phyloP scores from a whole-genome alignment of 2,329 filamentous ascomycete species.

The Penicillium frequentans region DNA sequence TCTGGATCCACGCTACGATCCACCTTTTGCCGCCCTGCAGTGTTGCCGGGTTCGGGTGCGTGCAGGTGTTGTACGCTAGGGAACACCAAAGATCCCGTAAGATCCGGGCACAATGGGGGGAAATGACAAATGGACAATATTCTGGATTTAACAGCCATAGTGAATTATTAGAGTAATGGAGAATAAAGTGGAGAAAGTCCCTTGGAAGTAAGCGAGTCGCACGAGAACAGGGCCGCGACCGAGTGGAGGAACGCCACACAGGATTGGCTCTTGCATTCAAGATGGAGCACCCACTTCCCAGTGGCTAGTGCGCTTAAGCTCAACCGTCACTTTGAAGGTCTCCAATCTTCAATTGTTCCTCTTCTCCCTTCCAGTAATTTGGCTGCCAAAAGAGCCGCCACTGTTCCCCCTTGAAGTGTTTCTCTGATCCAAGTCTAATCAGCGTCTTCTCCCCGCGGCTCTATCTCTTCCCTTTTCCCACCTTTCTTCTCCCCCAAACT shows the following conservation, averaged over 20 bases:
- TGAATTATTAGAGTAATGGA: background rate
- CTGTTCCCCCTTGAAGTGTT: background rate
- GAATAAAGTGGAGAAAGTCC: background rate
- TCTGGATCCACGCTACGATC: conserved; percentile 6
- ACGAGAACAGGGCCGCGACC: conserved; percentile 4
- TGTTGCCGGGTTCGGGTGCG: conserved; percentile 10
- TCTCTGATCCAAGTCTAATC: background rate
- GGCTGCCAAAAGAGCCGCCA: background rate
- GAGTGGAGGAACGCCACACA: conserved; percentile 2
- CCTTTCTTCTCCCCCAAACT: conserved; percentile 9
- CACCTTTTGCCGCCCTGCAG: conserved; percentile 14
- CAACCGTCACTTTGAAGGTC: conserved; percentile 6
- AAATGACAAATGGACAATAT: background rate
- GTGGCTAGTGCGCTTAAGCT: conserved; percentile 23
- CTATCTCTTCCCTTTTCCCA: conserved; percentile 7
- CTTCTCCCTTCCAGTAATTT: conserved; percentile 8
- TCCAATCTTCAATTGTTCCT: conserved; percentile 3
- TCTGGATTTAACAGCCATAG: background rate
- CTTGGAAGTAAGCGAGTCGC: conserved; percentile 6
- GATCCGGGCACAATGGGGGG: background rate
- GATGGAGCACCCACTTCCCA: background rate
- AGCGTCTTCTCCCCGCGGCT: conserved; percentile 1
- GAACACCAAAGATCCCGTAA: background rate
- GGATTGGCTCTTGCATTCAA: conserved; percentile 8
- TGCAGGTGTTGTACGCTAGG: conserved; percentile 8